Base-by-base conservation (phyloP, 1,284 basidiomycete species). In the Vanrija sp. region DNA sequence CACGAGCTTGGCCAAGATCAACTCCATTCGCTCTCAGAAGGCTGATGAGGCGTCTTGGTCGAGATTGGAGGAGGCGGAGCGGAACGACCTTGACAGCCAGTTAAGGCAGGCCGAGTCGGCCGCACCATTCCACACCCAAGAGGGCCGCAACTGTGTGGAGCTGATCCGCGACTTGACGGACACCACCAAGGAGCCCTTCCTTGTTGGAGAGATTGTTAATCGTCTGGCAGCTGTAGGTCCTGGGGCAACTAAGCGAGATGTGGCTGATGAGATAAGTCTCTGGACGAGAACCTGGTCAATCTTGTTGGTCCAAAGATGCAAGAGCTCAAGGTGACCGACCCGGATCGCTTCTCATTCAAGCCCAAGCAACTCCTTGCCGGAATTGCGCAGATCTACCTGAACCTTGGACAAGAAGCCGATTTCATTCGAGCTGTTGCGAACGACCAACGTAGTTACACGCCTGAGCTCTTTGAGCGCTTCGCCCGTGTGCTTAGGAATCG, bases 181-280 rank as follows among this genome's bases (percentile, higher is more conserved):
- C 0, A 90, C 96, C 71, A 91, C 91, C 0, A 91, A 88, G 68
- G 84, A 83, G 42, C 92, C 95, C 0, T 99, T 98, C 78, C 89
- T 98, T 84, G 89, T 90, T 75, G 88, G 90, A 3, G 96, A 99
- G 77, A 97, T 99, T 54, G 91, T 98, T 28, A 89, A 95, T 69
- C 85, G 90, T 40, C 82, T 99, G 16, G 95, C 96, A 4, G 94
- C 94, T 0, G 98, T 98, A 90, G 58, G 73, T 63, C 12, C 23
- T 16, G 10, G 16, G 18, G 6, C 8, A 28, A 14, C 6, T 16
- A 7, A 5, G 9, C 6, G 6, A 23, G 19, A 19, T 16, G 15
- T 39, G 7, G 18, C 43, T 46, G 42, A 46, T 40, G 16, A 42
- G 52, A n/a, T 5, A 40, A 75, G 68, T 71, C 71, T 1, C 79